These are phyloP conservation scores for Hemileccinum impolitum DNA, from an alignment of 768 basidiomycete genomes.

Conservation along the genomic window DNA sequence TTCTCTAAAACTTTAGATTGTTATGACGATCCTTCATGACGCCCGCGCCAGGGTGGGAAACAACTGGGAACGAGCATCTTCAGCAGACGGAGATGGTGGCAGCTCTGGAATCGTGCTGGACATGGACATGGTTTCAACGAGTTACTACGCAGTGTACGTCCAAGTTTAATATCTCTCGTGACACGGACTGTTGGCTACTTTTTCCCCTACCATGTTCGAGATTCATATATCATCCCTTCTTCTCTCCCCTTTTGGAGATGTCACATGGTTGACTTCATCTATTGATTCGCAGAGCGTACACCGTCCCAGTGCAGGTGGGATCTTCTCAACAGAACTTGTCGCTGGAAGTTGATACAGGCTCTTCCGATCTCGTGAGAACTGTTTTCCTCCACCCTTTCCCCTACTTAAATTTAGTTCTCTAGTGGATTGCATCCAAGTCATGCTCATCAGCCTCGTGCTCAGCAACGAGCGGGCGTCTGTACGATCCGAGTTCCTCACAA, in stretches of 20 bases:
- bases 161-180: not conserved
- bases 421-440: slow-evolving; percentile 75
- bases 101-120: slow-evolving; percentile 55
- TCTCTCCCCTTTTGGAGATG: not conserved
- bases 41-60: slow-evolving; percentile 5
- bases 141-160: slow-evolving; percentile 54
- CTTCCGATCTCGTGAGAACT: slow-evolving; percentile 67
- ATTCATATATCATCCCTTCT: not conserved
- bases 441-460: slow-evolving; percentile 57
- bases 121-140: slow-evolving; percentile 51
- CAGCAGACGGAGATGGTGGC: slow-evolving; percentile 45
- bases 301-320: slow-evolving; percentile 58
- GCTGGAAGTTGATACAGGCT: slow-evolving; percentile 78
- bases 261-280: not conserved
- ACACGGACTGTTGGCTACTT: not conserved
- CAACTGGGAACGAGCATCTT: slow-evolving; percentile 7
- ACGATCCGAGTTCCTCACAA: slow-evolving; percentile 50
- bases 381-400: not conserved
- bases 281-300: slow-evolving; percentile 52
- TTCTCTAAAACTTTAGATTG: not conserved
- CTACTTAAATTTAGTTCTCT: slow-evolving; percentile 1
- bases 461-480: slow-evolving; percentile 44
- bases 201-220: not conserved
- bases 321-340: slow-evolving; percentile 46
- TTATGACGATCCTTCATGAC: slow-evolving; percentile 13